phyloP scores from a whole-genome alignment of 73 alveolate species.

The Paramecium sonneborni region DNA sequence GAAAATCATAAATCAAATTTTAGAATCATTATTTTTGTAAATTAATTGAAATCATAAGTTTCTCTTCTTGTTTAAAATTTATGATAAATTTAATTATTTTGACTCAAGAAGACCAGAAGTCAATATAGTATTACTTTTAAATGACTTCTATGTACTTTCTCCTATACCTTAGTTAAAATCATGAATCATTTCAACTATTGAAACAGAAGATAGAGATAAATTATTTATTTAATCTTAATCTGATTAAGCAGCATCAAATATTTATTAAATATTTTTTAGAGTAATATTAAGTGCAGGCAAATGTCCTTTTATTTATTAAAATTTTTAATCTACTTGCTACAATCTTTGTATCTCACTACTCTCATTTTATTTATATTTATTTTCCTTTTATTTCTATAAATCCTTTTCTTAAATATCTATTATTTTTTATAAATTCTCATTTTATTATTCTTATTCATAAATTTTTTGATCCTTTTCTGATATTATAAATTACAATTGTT shows the following conservation, averaged over 20 bases:
- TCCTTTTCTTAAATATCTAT: background rate
- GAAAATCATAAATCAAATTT: background rate
- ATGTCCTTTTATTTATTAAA: background rate
- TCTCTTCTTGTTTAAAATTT: background rate
- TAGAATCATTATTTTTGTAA: background rate
- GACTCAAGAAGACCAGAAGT: background rate
- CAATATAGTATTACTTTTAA: background rate
- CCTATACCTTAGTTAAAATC: background rate
- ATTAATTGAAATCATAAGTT: background rate
- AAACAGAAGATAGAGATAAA: slow-evolving; percentile 24
- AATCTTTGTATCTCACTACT: background rate
- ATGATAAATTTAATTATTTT: background rate
- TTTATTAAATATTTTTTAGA: background rate
- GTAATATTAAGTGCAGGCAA: background rate
- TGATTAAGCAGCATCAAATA: background rate
- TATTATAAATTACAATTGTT: background rate
- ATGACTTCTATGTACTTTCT: background rate
- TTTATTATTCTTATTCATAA: background rate
- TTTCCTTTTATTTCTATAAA: background rate
- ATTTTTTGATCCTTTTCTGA: background rate
- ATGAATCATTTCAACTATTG: slow-evolving; percentile 33
- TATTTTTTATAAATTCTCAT: background rate
- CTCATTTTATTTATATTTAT: background rate
- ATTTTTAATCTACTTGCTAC: background rate
- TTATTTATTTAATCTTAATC: background rate